Percentiles rank a stretch among this genome's conserved stretches.
Conservation (phyloP, 257 asterid species). For the Knoxia roxburghii region DNA sequence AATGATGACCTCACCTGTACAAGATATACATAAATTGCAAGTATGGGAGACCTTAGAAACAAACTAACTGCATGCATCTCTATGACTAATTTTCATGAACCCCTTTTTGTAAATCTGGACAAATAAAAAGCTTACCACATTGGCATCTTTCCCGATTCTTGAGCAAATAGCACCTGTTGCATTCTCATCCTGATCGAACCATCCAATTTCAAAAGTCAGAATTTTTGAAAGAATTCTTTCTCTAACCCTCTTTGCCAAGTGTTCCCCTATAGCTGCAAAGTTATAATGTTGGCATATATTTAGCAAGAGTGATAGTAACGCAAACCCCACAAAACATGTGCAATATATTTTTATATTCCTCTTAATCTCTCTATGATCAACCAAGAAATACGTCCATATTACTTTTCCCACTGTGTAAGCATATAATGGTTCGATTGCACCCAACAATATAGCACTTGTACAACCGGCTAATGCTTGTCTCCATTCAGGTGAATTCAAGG, state of each 20-base stretch:
- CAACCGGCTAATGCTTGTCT: constrained; percentile 58
- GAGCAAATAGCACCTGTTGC: constrained; percentile 78
- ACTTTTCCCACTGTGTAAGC: constrained; percentile 76
- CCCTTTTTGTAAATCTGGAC: too few relatives aligned
- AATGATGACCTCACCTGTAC: constrained; percentile 67
- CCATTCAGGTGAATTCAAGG: too few relatives aligned
- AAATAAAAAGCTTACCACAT: constrained; percentile 58
- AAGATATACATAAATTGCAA: too few relatives aligned
- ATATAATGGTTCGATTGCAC: constrained; percentile 72
- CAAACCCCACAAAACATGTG: constrained; percentile 54
- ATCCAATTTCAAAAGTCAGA: constrained; percentile 82
- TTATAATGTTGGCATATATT: constrained; percentile 65
- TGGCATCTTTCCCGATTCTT: constrained; percentile 84
- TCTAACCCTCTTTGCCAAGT: constrained; percentile 70
- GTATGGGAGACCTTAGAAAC: too few relatives aligned
- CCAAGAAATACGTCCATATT: constrained; percentile 54
- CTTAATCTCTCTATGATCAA: constrained; percentile 54
- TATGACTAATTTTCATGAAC: too few relatives aligned
- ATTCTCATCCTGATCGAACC: constrained; percentile 90
- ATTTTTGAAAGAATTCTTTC: constrained; percentile 80
- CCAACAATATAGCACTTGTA: constrained; percentile 52
- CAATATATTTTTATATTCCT: constrained; percentile 45
- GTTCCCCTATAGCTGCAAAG: constrained; percentile 91
- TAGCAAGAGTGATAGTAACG: constrained; percentile 51
- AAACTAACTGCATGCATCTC: too few relatives aligned